Evolutionary conservation across 352 stramenopile genomes (phyloP).

Genomic region (Albugo laibachii): DNA sequence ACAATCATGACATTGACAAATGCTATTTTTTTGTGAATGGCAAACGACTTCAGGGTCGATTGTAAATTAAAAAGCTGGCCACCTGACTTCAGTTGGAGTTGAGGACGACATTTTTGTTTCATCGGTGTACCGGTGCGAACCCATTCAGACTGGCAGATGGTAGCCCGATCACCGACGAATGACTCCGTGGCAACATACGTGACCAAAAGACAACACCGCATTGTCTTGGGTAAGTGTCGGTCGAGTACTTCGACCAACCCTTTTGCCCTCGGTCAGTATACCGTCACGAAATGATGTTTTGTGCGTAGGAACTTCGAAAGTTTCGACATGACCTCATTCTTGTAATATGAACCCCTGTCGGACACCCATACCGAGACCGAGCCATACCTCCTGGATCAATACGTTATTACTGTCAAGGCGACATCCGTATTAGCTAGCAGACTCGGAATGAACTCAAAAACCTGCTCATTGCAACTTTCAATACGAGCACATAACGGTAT

Average conservation of each 20-base stretch:
- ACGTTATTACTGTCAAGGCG: background rate
- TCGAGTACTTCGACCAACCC: constrained; percentile 13
- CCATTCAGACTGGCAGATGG: background rate
- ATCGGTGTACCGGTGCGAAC: constrained; percentile 3
- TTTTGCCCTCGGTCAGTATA: constrained; percentile 15
- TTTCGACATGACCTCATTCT: constrained; percentile 9
- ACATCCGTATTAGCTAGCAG: background rate
- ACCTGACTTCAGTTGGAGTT: no score
- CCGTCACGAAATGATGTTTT: constrained; percentile 10
- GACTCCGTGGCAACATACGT: background rate
- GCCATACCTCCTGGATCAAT: constrained; percentile 12
- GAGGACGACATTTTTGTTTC: no score
- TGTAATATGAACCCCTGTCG: constrained; percentile 14
- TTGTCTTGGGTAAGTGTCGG: constrained; percentile 4
- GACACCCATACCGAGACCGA: constrained; percentile 9
- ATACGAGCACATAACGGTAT: constrained; percentile 9
- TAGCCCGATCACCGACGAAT: constrained; percentile 1
- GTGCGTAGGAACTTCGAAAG: constrained; percentile 5
- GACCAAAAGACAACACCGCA: constrained; percentile 1
- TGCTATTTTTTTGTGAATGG: no score
- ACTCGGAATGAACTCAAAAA: constrained; percentile 11
- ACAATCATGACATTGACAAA: no score
- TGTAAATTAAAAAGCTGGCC: no score
- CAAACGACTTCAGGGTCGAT: no score
- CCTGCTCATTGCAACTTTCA: constrained; percentile 14